phyloP scores from a whole-genome alignment of 2,329 filamentous ascomycete genomes.

The Drechslerella dactyloides region DNA sequence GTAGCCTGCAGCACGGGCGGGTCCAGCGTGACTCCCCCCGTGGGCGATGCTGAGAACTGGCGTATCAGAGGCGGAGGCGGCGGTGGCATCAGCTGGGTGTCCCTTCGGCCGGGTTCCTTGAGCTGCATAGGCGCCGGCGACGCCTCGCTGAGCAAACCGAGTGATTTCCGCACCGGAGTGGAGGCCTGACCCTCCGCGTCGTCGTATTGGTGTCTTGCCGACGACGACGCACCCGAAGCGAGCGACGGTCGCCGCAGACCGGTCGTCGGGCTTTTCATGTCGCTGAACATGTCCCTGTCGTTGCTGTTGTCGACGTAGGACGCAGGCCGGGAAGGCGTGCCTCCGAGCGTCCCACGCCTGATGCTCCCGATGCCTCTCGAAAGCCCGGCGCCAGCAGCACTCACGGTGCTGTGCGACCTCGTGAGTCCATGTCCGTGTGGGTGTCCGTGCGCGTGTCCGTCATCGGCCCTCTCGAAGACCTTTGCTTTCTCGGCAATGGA shows the following conservation, averaged over 20 bases:
- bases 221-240: constrained; percentile 5
- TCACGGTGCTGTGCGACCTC: constrained; percentile 23
- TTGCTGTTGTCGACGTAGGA: constrained; percentile 25
- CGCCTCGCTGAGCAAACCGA: constrained; percentile 35
- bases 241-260: constrained; percentile 25
- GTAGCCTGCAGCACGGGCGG: constrained; percentile 13
- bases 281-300: constrained; percentile 14
- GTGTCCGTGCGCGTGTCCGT: too few species aligned
- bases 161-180: constrained; percentile 32
- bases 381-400: constrained; percentile 12
- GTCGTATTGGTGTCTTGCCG: constrained; percentile 8
- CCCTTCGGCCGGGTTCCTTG: constrained; percentile 14
- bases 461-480: constrained; percentile 27
- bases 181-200: constrained; percentile 33
- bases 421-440: too few species aligned
- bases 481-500: constrained; percentile 45
- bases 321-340: constrained; percentile 24
- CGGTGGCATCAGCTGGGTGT: constrained; percentile 44
- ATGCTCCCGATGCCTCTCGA: constrained; percentile 13
- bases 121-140: constrained; percentile 14
- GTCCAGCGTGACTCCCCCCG: constrained; percentile 16
- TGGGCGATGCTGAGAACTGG: constrained; percentile 16
- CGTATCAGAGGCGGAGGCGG: constrained; percentile 34
- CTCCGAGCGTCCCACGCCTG: constrained; percentile 20
- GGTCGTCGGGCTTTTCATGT: constrained; percentile 19